Evolutionary conservation across 78 protist species (phyloP), one percentile per base, ranked within the genome.

Genomic region (Emiliania huxleyi): DNA sequence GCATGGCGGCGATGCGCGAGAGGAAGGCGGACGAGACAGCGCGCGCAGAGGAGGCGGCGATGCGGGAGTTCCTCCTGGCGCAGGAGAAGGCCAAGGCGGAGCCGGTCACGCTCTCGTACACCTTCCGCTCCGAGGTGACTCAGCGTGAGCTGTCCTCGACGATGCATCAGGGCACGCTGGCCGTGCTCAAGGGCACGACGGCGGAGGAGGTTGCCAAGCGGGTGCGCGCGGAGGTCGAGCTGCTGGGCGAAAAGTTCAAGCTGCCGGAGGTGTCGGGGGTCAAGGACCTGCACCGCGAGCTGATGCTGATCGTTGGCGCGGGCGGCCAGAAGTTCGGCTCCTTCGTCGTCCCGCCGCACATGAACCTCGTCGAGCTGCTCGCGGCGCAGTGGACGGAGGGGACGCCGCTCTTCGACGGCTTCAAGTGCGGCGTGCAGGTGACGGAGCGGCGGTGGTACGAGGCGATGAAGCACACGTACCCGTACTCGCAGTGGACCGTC

Each of bases 391-490:
- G 83, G 83, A 18, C 1, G 44, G 83, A 73, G 18, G 83, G 83
- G 3, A 35, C 44, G 44, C 42, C 83, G 37, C 83, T 73, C 43
- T 35, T 73, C 83, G 83, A 73, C 42, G 19, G 2, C 44, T 35
- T 73, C 42, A 73, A 73, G 44, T 2, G 15, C 18, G 42, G 37
- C 83, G 18, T 73, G 40, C 19, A 33, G 18, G 33, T 62, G 29
- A 62, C 75, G 8, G 83, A 73, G 83, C 83, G 83, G 19, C 4
- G 83, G 2, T 73, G 83, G 83, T 73, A 73, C 83, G 83, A 73
- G 83, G 15, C 8, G 18, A 73, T 73, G 83, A 2, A 18, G 83
- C 83, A 73, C 83, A 73, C 83, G 1, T 73, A 18, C 83, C 83
- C 83, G 15, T 73, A 73, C 83, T 73, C 83, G 44, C 83, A 73